Evolutionary conservation across 2,329 filamentous ascomycete species (phyloP).

Genomic region (Fusarium sororula): DNA sequence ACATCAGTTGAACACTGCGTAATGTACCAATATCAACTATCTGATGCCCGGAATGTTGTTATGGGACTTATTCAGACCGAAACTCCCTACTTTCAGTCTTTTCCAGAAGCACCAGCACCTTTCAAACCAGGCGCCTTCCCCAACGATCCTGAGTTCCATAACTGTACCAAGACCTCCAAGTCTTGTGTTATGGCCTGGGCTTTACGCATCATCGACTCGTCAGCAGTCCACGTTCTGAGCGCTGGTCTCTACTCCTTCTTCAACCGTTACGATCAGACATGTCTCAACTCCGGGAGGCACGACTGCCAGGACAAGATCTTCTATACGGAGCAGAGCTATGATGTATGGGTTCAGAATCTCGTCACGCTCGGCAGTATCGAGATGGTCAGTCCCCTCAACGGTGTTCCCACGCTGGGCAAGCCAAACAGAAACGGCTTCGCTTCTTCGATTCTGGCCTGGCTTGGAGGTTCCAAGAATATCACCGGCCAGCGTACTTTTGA

Average conservation of each 20-base stretch:
- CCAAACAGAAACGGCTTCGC: slow-evolving; percentile 29
- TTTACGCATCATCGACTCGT: slow-evolving; percentile 31
- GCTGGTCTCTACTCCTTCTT: slow-evolving; percentile 46
- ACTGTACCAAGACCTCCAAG: background rate
- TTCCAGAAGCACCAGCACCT: slow-evolving; percentile 16
- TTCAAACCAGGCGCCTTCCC: slow-evolving; percentile 15
- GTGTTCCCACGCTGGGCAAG: slow-evolving; percentile 2
- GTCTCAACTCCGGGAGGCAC: slow-evolving; percentile 10
- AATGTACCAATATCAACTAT: slow-evolving; percentile 60
- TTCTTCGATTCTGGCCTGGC: slow-evolving; percentile 33
- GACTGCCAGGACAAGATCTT: slow-evolving; percentile 38
- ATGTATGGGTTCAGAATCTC: slow-evolving; percentile 41
- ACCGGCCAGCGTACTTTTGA: slow-evolving; percentile 20
- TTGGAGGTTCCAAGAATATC: slow-evolving; percentile 10
- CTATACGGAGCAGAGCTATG: slow-evolving; percentile 26
- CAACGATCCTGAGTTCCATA: slow-evolving; percentile 6
- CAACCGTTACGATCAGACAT: slow-evolving; percentile 38
- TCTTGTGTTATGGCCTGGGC: slow-evolving; percentile 40
- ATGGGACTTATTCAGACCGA: slow-evolving; percentile 59
- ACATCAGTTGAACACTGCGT: slow-evolving; percentile 42
- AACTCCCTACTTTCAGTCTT: slow-evolving; percentile 35
- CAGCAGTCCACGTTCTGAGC: slow-evolving; percentile 36
- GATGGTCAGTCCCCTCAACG: slow-evolving; percentile 26
- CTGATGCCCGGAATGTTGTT: slow-evolving; percentile 56
- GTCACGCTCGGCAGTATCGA: slow-evolving; percentile 25